A percentile compares a stretch with the other conserved stretches of the same genome.
Conservation (phyloP, 1,284 basidiomycete genomes). For the Irpex sp. region DNA sequence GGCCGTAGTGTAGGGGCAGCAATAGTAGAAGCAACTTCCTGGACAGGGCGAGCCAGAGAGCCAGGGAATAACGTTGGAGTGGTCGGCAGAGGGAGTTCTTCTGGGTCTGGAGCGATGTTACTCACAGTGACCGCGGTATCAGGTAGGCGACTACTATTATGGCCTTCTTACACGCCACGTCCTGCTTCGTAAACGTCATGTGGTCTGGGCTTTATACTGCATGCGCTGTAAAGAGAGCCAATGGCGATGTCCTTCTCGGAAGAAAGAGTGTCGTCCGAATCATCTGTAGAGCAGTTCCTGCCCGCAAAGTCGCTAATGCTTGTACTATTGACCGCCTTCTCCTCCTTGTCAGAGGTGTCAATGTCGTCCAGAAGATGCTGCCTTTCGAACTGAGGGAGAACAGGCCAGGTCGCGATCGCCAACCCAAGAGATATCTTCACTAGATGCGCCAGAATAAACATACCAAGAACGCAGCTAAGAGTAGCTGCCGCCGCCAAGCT, state of each 20-base stretch:
- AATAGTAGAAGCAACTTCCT: constrained; percentile 20
- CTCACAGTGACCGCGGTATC: constrained; percentile 14
- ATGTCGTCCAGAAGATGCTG: constrained; percentile 13
- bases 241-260: not conserved
- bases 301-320: not conserved
- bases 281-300: not conserved
- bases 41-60: constrained; percentile 20
- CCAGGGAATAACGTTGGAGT: constrained; percentile 21
- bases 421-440: constrained; percentile 28
- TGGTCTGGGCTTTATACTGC: not conserved
- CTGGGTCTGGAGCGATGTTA: constrained; percentile 26
- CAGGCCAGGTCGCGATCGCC: constrained; percentile 29
- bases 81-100: constrained; percentile 28
- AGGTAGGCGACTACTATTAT: constrained; percentile 15
- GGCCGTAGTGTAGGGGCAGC: constrained; percentile 28
- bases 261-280: not conserved
- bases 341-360: constrained; percentile 9
- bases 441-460: constrained; percentile 32
- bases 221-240: not conserved
- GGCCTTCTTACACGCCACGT: constrained; percentile 31
- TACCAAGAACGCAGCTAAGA: constrained; percentile 31
- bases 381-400: constrained; percentile 32
- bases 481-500: constrained; percentile 34
- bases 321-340: constrained; percentile 12
- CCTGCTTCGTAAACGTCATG: constrained; percentile 30